A percentile compares a stretch with the other conserved stretches of the same genome.
Evolutionary conservation across 441 rosid genomes (phyloP).

Genomic region (Pelargonium australe): DNA sequence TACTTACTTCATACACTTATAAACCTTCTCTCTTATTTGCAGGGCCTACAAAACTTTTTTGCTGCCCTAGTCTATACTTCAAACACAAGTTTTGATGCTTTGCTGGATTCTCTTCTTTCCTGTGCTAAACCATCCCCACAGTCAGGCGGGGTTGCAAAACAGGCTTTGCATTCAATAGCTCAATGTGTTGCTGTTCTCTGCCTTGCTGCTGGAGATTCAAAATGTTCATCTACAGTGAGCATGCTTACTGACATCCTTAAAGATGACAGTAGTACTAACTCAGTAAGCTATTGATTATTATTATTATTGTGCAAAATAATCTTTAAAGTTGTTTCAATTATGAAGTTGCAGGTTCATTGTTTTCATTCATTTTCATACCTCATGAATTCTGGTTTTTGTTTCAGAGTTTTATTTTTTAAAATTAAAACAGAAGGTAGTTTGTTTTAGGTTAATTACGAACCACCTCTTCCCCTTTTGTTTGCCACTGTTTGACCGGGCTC

Average conservation of each 20-base stretch:
- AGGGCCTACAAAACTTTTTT: conserved; percentile 86
- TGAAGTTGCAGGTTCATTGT: not conserved
- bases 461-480: not conserved
- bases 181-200: conserved; percentile 98
- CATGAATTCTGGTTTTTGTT: not conserved
- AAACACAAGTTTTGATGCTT: conserved; percentile 84
- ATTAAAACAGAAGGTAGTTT: not conserved
- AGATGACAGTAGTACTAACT: conserved; percentile 68
- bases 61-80: conserved; percentile 81
- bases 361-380: not conserved
- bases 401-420: not conserved
- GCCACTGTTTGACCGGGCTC: no score
- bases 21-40: conserved; percentile 27
- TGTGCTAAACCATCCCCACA: conserved; percentile 92
- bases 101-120: conserved; percentile 85
- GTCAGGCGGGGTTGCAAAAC: conserved; percentile 94
- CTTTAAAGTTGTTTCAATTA: not conserved
- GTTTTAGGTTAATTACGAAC: not conserved
- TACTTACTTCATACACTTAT: conserved; percentile 13
- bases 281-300: conserved; percentile 43
- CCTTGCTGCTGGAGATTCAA: conserved; percentile 89
- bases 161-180: conserved; percentile 89
- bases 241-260: conserved; percentile 84
- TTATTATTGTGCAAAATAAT: not conserved
- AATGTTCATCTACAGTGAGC: conserved; percentile 85